phyloP scores from a whole-genome alignment of 2,329 filamentous ascomycete species.

The Aquanectria penicillioides region DNA sequence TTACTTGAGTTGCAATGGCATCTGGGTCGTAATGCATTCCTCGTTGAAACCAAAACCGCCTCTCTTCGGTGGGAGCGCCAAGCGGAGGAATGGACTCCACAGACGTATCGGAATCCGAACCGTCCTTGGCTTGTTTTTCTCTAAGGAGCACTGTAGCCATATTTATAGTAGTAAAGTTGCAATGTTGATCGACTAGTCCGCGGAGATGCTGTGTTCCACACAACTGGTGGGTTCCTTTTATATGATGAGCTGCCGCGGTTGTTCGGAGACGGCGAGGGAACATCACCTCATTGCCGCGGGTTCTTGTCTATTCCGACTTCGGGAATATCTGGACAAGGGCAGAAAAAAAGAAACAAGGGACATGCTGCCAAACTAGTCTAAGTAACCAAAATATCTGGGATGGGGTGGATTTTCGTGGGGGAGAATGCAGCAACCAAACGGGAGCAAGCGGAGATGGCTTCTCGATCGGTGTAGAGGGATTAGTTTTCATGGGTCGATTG shows the following conservation, averaged over 20 bases:
- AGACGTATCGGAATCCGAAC: constrained; percentile 5
- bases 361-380: background rate
- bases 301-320: background rate
- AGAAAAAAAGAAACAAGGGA: background rate
- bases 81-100: constrained; percentile 9
- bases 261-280: background rate
- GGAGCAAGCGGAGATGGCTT: background rate
- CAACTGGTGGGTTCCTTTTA: constrained; percentile 5
- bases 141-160: constrained; percentile 16
- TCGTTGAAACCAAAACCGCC: constrained; percentile 47
- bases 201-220: background rate
- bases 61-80: constrained; percentile 30
- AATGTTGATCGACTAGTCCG: background rate
- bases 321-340: background rate
- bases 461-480: background rate
- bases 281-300: constrained; percentile 14
- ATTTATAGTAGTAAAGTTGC: background rate
- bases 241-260: background rate
- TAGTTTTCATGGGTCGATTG: background rate
- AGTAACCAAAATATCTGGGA: background rate
- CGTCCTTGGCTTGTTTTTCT: constrained; percentile 13
- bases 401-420: constrained; percentile 1
- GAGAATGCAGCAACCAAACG: background rate
- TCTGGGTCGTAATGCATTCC: constrained; percentile 23
- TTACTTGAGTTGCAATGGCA: constrained; percentile 20